phyloP scores from a whole-genome alignment of 108 stramenopile species.

The Cyclostephanos invisitatus region DNA sequence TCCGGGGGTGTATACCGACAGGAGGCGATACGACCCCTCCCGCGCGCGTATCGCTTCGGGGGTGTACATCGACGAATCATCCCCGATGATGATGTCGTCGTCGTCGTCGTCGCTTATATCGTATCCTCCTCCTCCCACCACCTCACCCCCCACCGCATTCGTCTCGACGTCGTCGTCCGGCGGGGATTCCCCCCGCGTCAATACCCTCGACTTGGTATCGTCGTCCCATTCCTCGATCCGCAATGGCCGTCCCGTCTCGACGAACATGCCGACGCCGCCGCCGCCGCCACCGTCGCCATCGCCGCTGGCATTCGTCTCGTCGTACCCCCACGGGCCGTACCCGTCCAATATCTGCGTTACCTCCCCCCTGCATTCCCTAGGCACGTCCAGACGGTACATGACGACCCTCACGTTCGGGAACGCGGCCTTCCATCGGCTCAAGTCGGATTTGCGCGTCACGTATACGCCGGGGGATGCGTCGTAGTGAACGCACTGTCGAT shows the following conservation, averaged over 20 bases:
- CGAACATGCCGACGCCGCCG: conserved; percentile 44
- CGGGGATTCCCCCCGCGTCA: conserved; percentile 50
- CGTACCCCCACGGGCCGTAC: conserved; percentile 82
- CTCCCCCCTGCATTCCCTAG: conserved; percentile 70
- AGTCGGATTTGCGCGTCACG: conserved; percentile 62
- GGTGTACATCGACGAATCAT: conserved; percentile 48
- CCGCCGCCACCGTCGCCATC: not conserved
- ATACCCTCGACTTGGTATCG: conserved; percentile 46
- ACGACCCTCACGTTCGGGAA: conserved; percentile 64
- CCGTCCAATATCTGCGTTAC: conserved; percentile 80
- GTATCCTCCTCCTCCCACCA: too few species aligned
- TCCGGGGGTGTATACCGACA: conserved; percentile 85
- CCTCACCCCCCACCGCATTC: conserved; percentile 15
- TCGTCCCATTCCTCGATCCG: conserved; percentile 71
- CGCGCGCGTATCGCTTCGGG: conserved; percentile 68
- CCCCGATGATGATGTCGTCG: conserved; percentile 36
- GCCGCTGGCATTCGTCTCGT: conserved; percentile 22
- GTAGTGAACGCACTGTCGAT: conserved; percentile 71
- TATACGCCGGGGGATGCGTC: conserved; percentile 69
- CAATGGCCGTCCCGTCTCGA: conserved; percentile 70
- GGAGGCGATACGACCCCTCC: conserved; percentile 66
- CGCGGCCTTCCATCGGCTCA: conserved; percentile 65
- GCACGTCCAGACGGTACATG: conserved; percentile 75
- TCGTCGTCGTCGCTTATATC: conserved; percentile 16
- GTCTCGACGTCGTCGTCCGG: conserved; percentile 47